Evolutionary conservation across 306 rosid species (phyloP), one percentile per base, ranked within the genome.

Genomic region (Bauhinia variegata): DNA sequence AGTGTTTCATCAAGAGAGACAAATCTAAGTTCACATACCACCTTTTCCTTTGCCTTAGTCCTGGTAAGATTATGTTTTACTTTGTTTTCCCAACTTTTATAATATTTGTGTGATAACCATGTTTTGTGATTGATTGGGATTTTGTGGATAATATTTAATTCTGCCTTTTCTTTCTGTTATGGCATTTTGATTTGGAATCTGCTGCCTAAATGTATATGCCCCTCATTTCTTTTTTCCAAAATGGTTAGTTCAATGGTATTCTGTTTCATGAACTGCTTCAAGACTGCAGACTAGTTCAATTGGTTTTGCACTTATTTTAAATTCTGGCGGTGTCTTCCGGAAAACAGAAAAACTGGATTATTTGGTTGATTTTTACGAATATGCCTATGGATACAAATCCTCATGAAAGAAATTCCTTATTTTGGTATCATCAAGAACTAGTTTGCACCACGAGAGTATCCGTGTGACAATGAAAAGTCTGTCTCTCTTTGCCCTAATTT

Each of bases 1-100:
- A 88, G 81, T 93, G 99, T 84, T 90, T 93, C 81, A 90, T 93
- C 54, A 90, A 85, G 82, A 90, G 99, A 79, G 89, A 90, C 82
- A 90, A 90, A 81, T 88, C 96, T 28, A 90, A 86, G 72, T 72
- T 86, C 64, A 86, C 95, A 47, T 95, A 95, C 70, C 97, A 71
- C 63, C 97, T 95, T 68, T 95, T 65, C 75, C 96, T 95, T 51
- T 86, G 97, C 80, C 99, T 95, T 65, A 88, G 99, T 69, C 95
- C 96, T 50, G 92, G 99, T 88, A 83, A 75, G 78, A 54, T 36
- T 7, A 30, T 58, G 15, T 14, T 58, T 63, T 55, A 46, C 15
- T 58, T 30, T 56, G 54, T 32, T 82, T 54, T 19, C n/a, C 55
- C 10, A 56, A 37, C 32, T 2, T 32, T 41, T 33, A 33, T 65